phyloP scores from a whole-genome alignment of 139 green algal species.

The Deuterostichococcus epilithicus region DNA sequence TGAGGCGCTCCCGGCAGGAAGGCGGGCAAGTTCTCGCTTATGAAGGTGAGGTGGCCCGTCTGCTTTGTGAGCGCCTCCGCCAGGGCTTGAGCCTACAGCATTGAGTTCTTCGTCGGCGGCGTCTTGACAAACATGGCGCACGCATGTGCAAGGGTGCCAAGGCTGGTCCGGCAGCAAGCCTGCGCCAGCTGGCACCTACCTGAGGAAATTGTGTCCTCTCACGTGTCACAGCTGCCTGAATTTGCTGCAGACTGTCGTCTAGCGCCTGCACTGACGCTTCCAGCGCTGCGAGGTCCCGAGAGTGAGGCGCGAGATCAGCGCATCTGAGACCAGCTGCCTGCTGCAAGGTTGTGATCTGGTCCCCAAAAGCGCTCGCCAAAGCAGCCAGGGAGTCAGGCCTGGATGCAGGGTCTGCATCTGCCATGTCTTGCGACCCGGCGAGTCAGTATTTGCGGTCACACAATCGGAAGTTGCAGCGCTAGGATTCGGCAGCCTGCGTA shows the following conservation, averaged over 20 bases:
- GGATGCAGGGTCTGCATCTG: too few species aligned
- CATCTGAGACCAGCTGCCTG: neutral
- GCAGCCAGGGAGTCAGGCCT: neutral
- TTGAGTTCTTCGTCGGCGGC: too few species aligned
- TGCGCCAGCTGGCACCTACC: constrained; percentile 5
- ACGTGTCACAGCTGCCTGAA: constrained; percentile 14
- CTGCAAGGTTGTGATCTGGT: neutral
- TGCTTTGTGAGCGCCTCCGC: constrained; percentile 41
- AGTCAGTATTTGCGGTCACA: too few species aligned
- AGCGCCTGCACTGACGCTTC: constrained; percentile 28
- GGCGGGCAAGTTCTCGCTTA: constrained; percentile 42
- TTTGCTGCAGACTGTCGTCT: constrained; percentile 25
- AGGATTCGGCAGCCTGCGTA: too few species aligned
- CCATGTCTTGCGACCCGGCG: too few species aligned
- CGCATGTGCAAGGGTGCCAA: too few species aligned
- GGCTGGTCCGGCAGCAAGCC: too few species aligned
- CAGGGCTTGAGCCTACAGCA: constrained; percentile 34
- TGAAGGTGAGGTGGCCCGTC: constrained; percentile 39
- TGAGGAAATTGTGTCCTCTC: constrained; percentile 34
- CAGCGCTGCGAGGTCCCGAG: neutral
- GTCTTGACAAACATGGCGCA: too few species aligned
- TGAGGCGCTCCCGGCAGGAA: constrained; percentile 32
- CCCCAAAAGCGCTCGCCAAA: neutral
- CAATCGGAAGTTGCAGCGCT: too few species aligned
- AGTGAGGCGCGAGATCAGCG: neutral